Conservation (phyloP, 495 filamentous ascomycete genomes). For the Podospora conica region DNA sequence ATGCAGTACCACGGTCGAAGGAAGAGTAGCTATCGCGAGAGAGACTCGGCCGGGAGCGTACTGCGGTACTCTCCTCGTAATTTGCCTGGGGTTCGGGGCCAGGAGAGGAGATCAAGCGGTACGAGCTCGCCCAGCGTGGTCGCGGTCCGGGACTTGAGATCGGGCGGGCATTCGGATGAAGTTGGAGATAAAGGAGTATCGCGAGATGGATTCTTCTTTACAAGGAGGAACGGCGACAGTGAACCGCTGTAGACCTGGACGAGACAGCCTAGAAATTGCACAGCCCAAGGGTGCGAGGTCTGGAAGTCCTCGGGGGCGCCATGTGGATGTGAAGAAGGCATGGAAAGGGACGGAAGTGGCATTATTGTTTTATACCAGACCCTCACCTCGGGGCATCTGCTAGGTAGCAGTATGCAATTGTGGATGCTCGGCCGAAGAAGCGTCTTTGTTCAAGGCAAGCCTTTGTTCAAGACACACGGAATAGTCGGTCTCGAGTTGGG, state of each 20-base stretch:
- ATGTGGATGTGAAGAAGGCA: too few relatives aligned
- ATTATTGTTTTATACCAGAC: neutral
- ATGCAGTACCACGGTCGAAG: constrained; percentile 19
- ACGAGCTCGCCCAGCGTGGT: neutral
- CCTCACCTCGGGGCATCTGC: too few relatives aligned
- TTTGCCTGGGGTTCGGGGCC: neutral
- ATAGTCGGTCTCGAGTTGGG: neutral
- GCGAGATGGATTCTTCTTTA: neutral
- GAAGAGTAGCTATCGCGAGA: neutral
- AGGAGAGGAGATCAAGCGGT: neutral
- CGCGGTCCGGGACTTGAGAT: neutral
- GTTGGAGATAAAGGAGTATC: neutral
- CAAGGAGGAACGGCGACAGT: neutral
- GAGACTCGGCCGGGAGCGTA: neutral
- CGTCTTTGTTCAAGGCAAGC: neutral
- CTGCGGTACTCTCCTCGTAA: neutral
- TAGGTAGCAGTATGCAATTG: neutral
- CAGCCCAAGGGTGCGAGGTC: neutral
- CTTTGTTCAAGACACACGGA: too few relatives aligned
- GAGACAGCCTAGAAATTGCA: neutral
- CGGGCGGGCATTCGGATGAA: neutral
- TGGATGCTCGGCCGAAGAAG: neutral
- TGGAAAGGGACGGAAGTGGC: neutral
- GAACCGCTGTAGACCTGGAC: neutral
- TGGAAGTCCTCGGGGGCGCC: neutral